Evolutionary conservation across 2,329 filamentous ascomycete genomes (phyloP), one percentile per base, ranked within the genome.

Genomic region (Zymoseptoria pseudotritici): DNA sequence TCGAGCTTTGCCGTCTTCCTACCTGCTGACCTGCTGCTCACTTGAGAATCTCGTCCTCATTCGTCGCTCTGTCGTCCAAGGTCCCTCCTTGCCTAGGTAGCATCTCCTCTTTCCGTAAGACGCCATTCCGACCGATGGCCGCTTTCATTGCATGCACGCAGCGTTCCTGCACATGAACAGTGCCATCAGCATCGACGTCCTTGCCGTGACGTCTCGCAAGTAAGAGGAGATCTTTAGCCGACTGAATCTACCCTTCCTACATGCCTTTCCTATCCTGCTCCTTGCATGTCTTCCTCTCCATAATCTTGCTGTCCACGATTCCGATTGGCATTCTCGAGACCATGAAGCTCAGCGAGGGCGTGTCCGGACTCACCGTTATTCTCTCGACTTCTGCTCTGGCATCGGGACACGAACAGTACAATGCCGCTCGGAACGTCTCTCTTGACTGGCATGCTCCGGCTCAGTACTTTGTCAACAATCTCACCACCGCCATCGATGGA

Each of bases 401-500:
- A n/a, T 46, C 17, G 11, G 36, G 5, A n/a, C 36, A 46, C 17
- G 36, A 46, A 17, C 36, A n/a, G n/a, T 7, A 46, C 17, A 2
- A 46, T 17, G 36, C 13, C 6, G 5, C 36, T 46, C 56, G 57
- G 1, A 66, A 68, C 42, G 63, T 70, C 49, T 79, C 83, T 63
- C 67, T 81, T 11, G 69, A 70, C 54, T 89, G 86, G 86, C 75
- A 86, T 71, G 70, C 84, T 11, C 86, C 86, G 0, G 75, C 77
- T 17, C 69, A 77, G 20, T 81, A 79, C 4, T 70, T 75, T 53
- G 78, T 90, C 66, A 90, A 90, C 69, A 79, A 86, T 67, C 75
- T 91, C 3, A 75, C 76, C 0, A 72, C 76, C 4, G 85, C 83
- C 0, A 71, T 91, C 55, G 78, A 80, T 59, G 79, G 80, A 7